Evolutionary conservation across 495 filamentous ascomycete species (phyloP), one percentile per base, ranked within the genome.

Genomic region (Penicillium crystallinum): DNA sequence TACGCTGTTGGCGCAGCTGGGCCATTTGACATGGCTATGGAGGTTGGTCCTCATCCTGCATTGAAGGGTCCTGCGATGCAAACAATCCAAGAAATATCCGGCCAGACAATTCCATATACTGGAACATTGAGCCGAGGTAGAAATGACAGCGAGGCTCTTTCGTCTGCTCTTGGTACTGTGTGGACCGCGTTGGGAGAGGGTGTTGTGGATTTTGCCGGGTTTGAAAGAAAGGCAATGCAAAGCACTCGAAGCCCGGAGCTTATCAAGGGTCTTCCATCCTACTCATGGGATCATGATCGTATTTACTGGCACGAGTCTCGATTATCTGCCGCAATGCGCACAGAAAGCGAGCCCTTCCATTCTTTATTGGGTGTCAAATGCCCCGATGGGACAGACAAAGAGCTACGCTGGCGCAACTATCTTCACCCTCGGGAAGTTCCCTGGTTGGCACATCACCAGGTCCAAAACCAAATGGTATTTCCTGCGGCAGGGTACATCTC

Each of bases 401-500:
- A 70, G 22, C 17, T 63, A 10, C 57, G 66, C 3, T 77, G 72
- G 72, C 46, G 59, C 2, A 75, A 77, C 25, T 52, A 67, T 30
- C 56, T 77, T 0, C 51, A 59, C 11, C 54, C 55, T 0, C 47
- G 48, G 0, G 72, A 75, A 33, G 60, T 79, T 2, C 56, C 68
- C 0, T 79, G 76, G 76, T 45, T 78, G 0, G 4, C 37, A 1
- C 68, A 64, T 49, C 75, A 79, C 33, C 41, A 59, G n/a, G 35
- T 78, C 0, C 69, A 76, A 27, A 58, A 63, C 0, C 65, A 77
- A 46, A 53, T 64, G 1, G 62, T 89, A 1, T 84, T 84, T 52
- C 85, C 86, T n/a, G 79, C 75, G 44, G 76, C 82, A 6, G 80
- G 75, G 0, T 86, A 80, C 49, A 56, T 82, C 23, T 66, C 74